Percentiles rank a stretch among this genome's conserved stretches.
These are phyloP conservation scores for Buxus sempervirens DNA, from an alignment of 164 flowering plant species.

Conservation along the genomic window DNA sequence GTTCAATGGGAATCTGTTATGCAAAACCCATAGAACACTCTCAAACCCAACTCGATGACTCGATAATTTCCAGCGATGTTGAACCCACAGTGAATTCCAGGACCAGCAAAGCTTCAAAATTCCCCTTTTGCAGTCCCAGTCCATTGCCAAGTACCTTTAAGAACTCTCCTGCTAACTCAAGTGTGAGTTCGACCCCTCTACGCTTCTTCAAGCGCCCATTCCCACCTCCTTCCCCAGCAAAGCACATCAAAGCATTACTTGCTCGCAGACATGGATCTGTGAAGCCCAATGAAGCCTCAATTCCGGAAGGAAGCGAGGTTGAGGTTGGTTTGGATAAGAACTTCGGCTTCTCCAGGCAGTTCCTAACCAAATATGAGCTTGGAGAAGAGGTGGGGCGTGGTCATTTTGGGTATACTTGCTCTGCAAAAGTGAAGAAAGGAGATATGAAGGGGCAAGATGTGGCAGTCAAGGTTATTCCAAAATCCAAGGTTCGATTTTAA, in stretches of 20 bases:
- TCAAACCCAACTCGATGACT: slow-evolving; percentile 25
- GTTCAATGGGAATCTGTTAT: slow-evolving; percentile 85
- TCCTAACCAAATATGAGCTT: slow-evolving; percentile 64
- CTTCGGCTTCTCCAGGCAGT: slow-evolving; percentile 77
- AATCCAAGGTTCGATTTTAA: slow-evolving; percentile 62
- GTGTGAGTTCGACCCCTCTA: slow-evolving; percentile 64
- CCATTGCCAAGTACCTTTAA: slow-evolving; percentile 65
- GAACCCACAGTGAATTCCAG: slow-evolving; percentile 25
- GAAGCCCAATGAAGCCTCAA: slow-evolving; percentile 87
- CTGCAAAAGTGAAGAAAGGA: slow-evolving; percentile 80
- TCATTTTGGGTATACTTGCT: slow-evolving; percentile 90
- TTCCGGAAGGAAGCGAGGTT: slow-evolving; percentile 76
- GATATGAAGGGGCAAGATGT: slow-evolving; percentile 85
- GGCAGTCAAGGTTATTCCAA: slow-evolving; percentile 91
- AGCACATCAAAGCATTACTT: slow-evolving; percentile 85
- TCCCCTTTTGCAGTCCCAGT: slow-evolving; percentile 84
- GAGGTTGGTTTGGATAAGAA: slow-evolving; percentile 74
- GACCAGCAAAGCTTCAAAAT: slow-evolving; percentile 42
- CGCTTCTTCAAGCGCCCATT: slow-evolving; percentile 82
- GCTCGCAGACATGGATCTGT: slow-evolving; percentile 84
- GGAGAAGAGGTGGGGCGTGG: slow-evolving; percentile 93
- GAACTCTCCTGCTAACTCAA: slow-evolving; percentile 71
- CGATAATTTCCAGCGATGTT: slow-evolving; percentile 14
- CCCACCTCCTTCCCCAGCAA: slow-evolving; percentile 99
- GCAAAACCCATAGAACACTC: slow-evolving; percentile 53